These are phyloP conservation scores for Emericellopsis atlantica DNA, from an alignment of 2,329 filamentous ascomycete species.

Conservation along the genomic window DNA sequence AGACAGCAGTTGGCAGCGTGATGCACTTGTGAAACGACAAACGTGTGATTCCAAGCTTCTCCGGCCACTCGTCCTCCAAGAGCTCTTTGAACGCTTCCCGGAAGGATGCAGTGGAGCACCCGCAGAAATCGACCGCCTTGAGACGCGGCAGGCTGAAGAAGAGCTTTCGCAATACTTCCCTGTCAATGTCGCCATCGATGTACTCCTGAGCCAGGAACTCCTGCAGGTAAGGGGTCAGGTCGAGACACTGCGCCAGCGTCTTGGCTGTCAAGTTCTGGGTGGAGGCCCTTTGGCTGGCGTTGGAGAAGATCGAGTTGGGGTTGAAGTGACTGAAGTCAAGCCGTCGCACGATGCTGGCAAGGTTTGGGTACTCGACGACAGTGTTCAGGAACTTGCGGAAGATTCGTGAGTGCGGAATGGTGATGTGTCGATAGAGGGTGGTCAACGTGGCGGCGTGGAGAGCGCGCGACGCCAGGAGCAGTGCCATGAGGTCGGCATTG, in stretches of 20 bases:
- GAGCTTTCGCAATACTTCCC: slow-evolving; percentile 56
- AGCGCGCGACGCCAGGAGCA: slow-evolving; percentile 63
- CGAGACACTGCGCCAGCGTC: slow-evolving; percentile 59
- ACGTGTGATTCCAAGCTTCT: slow-evolving; percentile 46
- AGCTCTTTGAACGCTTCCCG: slow-evolving; percentile 50
- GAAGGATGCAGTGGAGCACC: slow-evolving; percentile 57
- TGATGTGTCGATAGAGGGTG: slow-evolving; percentile 68
- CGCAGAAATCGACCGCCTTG: slow-evolving; percentile 63
- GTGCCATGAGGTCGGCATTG: slow-evolving; percentile 66
- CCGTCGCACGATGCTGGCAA: slow-evolving; percentile 65
- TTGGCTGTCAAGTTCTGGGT: slow-evolving; percentile 65
- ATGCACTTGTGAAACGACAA: slow-evolving; percentile 71
- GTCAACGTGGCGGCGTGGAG: slow-evolving; percentile 61
- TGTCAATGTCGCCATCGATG: slow-evolving; percentile 61
- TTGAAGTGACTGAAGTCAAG: slow-evolving; percentile 82
- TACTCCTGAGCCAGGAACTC: slow-evolving; percentile 76
- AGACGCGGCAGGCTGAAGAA: slow-evolving; percentile 54
- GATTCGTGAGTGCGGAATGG: slow-evolving; percentile 70
- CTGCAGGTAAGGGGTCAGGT: slow-evolving; percentile 59
- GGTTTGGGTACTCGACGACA: slow-evolving; percentile 49
- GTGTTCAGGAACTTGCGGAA: slow-evolving; percentile 71
- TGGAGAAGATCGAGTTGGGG: slow-evolving; percentile 63
- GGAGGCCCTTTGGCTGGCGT: slow-evolving; percentile 59
- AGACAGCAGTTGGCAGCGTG: slow-evolving; percentile 52
- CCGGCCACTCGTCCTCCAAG: slow-evolving; percentile 37